Base-by-base conservation (phyloP, 2,329 filamentous ascomycete genomes). In the Cryphonectria japonica region DNA sequence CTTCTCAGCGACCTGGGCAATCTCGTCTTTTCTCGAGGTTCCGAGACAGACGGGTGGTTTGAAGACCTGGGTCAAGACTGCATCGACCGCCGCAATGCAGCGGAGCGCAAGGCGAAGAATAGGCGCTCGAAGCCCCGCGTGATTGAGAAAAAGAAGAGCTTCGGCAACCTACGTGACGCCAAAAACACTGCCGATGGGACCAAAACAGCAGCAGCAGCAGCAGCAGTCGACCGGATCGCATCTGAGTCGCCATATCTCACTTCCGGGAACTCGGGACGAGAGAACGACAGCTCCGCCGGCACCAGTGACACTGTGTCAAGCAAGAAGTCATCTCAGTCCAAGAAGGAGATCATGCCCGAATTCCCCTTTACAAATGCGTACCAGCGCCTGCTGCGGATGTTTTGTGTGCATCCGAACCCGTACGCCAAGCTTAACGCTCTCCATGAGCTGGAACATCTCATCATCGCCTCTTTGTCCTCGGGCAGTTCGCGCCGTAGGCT, bases 21-120 rank as follows among this genome's bases (percentile, higher is more conserved):
- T 57, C 88, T 93, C 41, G 91, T 98, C 1, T 96, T 97, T 80
- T 89, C 91, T n/a, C 89, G 88, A 66, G 96, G 96, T 3, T 97
- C 94, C 59, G 96, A 99, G 82, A 98, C 95, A 0, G 96, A 98
- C 79, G 86, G 86, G 3, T 98, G 95, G 92, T 96, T 98, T 75
- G 85, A 88, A 67, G 88, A 88, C 19, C 80, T 94, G 8, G 89
- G 89, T 2, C 87, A 91, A 75, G 84, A 91, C 74, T 91, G 89
- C 77, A 89, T 91, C 67, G 88, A 91, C 54, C 85, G 89, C 37
- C 88, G 86, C 63, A 87, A 90, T 66, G 84, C 86, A 3, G 80
- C 86, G 43, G 85, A 89, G 71, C 82, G 83, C 54, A 83, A 84
- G 64, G 82, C 80, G 19, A 83, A 82, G 73, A 85, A 83, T 62